Conservation (phyloP, 2,329 filamentous ascomycete genomes). For the Cladophialophora exuberans region DNA sequence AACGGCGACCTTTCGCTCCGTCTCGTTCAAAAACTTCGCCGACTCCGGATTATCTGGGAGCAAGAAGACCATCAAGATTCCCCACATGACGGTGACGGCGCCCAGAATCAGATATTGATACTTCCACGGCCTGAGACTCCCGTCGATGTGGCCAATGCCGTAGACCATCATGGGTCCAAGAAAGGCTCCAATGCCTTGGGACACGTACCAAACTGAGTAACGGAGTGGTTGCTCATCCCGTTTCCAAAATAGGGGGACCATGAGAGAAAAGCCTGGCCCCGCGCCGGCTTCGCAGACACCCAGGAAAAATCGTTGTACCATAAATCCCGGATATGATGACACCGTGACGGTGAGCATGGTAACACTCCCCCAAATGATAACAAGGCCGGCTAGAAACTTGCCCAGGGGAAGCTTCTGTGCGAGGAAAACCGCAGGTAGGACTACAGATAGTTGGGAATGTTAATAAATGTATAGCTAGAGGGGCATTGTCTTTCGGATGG, state of each 20-base stretch:
- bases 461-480: too few species aligned
- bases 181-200: background rate
- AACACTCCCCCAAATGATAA: background rate
- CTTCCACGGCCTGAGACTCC: background rate
- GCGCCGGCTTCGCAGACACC: slow-evolving; percentile 53
- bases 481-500: too few species aligned
- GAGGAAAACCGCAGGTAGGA: background rate
- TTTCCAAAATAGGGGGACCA: slow-evolving; percentile 54
- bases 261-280: slow-evolving; percentile 55
- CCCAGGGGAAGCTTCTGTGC: background rate
- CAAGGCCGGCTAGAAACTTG: background rate
- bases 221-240: slow-evolving; percentile 56
- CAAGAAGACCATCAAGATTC: background rate
- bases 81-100: background rate
- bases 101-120: background rate
- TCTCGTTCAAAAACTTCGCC: too few species aligned
- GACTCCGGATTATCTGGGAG: too few species aligned
- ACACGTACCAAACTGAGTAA: slow-evolving; percentile 60
- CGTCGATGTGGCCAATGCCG: background rate
- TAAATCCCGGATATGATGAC: background rate
- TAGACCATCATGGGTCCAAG: background rate
- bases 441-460: background rate
- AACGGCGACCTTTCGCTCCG: too few species aligned
- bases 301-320: too few species aligned
- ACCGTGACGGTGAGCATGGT: background rate